Conservation (phyloP, 768 basidiomycete genomes). For the Trametopsis cervina region DNA sequence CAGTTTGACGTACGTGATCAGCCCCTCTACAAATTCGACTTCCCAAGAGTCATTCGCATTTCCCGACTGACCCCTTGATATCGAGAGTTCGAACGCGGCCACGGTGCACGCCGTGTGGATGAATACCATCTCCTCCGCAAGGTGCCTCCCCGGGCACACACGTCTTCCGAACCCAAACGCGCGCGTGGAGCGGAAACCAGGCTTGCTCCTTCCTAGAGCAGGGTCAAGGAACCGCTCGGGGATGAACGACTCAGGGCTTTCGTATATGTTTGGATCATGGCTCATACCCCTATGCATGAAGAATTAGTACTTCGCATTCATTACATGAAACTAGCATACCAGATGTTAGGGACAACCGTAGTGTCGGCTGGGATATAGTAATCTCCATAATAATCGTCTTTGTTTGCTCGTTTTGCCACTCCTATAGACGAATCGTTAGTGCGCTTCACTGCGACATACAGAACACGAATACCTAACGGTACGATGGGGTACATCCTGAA, state of each 20-base stretch:
- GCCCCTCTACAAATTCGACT: not conserved
- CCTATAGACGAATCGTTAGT: not conserved
- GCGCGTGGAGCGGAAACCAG: not conserved
- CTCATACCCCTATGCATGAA: slow-evolving; percentile 16
- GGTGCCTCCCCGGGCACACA: slow-evolving; percentile 5
- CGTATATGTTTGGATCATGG: slow-evolving; percentile 41
- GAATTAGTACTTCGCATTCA: not conserved
- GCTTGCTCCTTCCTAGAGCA: not conserved
- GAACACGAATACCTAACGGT: not conserved
- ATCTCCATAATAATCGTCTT: not conserved
- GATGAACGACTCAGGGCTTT: slow-evolving; percentile 37
- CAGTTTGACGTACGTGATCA: not conserved
- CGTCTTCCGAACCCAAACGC: not conserved
- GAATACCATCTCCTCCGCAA: slow-evolving; percentile 5
- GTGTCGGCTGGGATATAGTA: slow-evolving; percentile 2
- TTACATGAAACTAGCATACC: slow-evolving; percentile 5
- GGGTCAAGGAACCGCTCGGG: slow-evolving; percentile 37
- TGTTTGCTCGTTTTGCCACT: not conserved
- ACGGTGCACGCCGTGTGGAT: not conserved
- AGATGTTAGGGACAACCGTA: slow-evolving; percentile 8
- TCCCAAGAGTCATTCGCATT: not conserved
- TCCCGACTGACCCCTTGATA: not conserved
- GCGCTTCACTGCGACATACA: not conserved
- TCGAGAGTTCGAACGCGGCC: not conserved
- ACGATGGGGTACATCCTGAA: not conserved